Percentiles rank a stretch among this genome's conserved stretches.
Evolutionary conservation across 768 basidiomycete species (phyloP).

Genomic region (Lactarius vividus): DNA sequence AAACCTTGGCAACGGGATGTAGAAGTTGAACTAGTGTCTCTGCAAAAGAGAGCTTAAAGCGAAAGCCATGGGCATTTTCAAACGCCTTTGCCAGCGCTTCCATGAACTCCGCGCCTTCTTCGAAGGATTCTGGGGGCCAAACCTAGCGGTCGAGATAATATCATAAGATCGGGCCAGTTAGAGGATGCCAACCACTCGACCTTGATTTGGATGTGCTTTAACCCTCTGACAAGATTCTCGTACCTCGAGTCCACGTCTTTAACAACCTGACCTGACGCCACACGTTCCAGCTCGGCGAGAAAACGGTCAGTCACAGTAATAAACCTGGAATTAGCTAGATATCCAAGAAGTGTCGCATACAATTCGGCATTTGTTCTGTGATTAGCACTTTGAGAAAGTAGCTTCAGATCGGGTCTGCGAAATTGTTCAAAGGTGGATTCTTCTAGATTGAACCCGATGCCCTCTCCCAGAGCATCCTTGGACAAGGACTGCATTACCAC

Average conservation of each 20-base stretch:
- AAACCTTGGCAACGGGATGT: conserved; percentile 86
- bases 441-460: conserved; percentile 77
- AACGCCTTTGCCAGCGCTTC: conserved; percentile 81
- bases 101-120: conserved; percentile 90
- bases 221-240: conserved; percentile 79
- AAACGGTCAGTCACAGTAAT: conserved; percentile 92
- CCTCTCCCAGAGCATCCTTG: conserved; percentile 75
- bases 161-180: conserved; percentile 1
- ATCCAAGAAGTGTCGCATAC: conserved; percentile 80
- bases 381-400: conserved; percentile 66
- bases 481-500: conserved; percentile 69
- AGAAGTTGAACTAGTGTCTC: conserved; percentile 74
- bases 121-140: conserved; percentile 91
- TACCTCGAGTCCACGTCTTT: conserved; percentile 81
- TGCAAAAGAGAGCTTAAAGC: conserved; percentile 81
- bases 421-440: conserved; percentile 88
- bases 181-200: conserved; percentile 36
- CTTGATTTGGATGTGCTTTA: conserved; percentile 82
- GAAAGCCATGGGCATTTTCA: conserved; percentile 76
- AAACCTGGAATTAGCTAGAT: conserved; percentile 82
- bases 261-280: conserved; percentile 69
- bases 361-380: conserved; percentile 78
- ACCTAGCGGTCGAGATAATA: conserved; percentile 49
- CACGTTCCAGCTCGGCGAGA: conserved; percentile 70
- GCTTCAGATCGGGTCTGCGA: conserved; percentile 63